phyloP scores from a whole-genome alignment of 2,329 filamentous ascomycete species.

The Arachnopeziza araneosa region DNA sequence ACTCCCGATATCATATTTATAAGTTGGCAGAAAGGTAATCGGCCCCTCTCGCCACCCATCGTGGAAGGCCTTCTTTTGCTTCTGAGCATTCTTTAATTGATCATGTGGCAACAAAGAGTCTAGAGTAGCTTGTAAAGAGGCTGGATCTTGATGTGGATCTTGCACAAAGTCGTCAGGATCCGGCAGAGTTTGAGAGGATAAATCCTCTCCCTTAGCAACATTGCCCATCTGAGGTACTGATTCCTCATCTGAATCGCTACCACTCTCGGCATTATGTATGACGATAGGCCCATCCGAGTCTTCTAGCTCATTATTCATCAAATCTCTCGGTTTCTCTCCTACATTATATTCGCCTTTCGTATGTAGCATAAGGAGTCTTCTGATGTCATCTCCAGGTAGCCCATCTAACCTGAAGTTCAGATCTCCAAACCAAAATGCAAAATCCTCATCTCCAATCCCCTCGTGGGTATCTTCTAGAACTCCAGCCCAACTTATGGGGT shows the following conservation, averaged over 20 bases:
- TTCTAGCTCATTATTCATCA: slow-evolving; percentile 33
- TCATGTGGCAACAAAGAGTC: slow-evolving; percentile 85
- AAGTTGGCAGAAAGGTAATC: slow-evolving; percentile 86
- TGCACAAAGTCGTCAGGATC: slow-evolving; percentile 62
- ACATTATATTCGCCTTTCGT: slow-evolving; percentile 70
- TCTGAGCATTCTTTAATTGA: slow-evolving; percentile 72
- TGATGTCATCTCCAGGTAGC: slow-evolving; percentile 84
- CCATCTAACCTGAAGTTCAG: slow-evolving; percentile 90
- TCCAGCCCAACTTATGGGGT: slow-evolving; percentile 61
- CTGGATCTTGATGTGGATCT: slow-evolving; percentile 70
- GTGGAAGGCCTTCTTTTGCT: slow-evolving; percentile 72
- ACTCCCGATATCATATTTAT: slow-evolving; percentile 97
- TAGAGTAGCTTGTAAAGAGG: slow-evolving; percentile 82
- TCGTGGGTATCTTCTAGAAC: slow-evolving; percentile 61
- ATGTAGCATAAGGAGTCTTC: slow-evolving; percentile 76
- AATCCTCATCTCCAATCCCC: slow-evolving; percentile 82
- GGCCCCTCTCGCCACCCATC: slow-evolving; percentile 89
- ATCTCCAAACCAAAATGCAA: slow-evolving; percentile 94
- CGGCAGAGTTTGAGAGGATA: slow-evolving; percentile 40
- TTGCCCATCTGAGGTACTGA: slow-evolving; percentile 17
- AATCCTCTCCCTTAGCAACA: slow-evolving; percentile 30
- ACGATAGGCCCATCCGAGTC: slow-evolving; percentile 46
- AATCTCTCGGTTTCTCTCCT: slow-evolving; percentile 33
- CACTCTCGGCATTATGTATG: slow-evolving; percentile 35
- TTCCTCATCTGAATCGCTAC: slow-evolving; percentile 39